Evolutionary conservation across 2,329 filamentous ascomycete genomes (phyloP).

Genomic region (Capronia epimyces): DNA sequence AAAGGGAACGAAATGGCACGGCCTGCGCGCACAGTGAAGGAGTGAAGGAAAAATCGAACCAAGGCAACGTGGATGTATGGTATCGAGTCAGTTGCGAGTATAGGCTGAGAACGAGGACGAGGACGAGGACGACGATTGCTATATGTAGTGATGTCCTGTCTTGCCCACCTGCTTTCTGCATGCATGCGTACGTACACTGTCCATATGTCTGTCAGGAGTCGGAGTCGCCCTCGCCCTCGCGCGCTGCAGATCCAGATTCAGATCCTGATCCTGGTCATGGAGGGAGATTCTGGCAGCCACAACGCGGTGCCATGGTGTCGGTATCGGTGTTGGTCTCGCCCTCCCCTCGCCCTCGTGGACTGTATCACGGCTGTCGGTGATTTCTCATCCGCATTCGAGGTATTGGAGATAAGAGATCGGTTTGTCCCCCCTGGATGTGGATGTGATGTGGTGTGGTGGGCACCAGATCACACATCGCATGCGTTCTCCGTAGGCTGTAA

Average conservation of each 20-base stretch:
- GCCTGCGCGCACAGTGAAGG: slow-evolving; percentile 16
- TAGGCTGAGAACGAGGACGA: neutral
- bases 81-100: too few species aligned
- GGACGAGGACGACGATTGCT: neutral
- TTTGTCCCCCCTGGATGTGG: too few species aligned
- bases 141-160: neutral
- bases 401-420: slow-evolving; percentile 13
- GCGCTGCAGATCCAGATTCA: too few species aligned
- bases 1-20: slow-evolving; percentile 11
- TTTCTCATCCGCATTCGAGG: slow-evolving; percentile 14
- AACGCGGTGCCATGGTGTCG: too few species aligned
- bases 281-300: too few species aligned
- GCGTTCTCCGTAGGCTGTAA: too few species aligned
- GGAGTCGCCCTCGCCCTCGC: too few species aligned
- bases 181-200: too few species aligned
- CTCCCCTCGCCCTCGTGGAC: too few species aligned
- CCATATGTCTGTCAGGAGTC: too few species aligned
- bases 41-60: slow-evolving; percentile 4
- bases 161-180: neutral
- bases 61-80: neutral
- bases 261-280: too few species aligned
- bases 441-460: neutral
- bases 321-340: slow-evolving; percentile 1
- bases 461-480: slow-evolving; percentile 9
- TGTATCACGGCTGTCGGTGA: slow-evolving; percentile 17